Base-by-base conservation (phyloP, 2,329 filamentous ascomycete genomes). In the Epichloe gansuensis region DNA sequence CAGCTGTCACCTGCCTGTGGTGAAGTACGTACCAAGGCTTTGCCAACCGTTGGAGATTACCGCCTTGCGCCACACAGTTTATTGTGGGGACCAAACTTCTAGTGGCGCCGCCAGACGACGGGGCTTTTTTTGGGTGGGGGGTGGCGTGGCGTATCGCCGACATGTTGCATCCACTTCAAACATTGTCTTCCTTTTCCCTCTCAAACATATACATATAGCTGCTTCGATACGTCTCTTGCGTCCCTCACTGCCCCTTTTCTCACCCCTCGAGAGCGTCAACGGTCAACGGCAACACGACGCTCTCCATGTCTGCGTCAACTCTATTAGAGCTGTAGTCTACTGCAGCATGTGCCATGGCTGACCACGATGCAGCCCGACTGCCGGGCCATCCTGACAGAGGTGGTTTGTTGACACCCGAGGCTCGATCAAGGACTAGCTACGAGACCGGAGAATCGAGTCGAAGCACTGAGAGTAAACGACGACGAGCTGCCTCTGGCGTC, bases 381-480 rank as follows among this genome's bases (percentile, higher is more conserved):
- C 49, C 52, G 46, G 55, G 50, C 37, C 47, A 41, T 31, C 43
- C 47, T 47, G 55, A 58, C 25, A n/a, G 39, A 23, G n/a, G 35
- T 25, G 54, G 54, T 17, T 48, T 52, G 9, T 42, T 52, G 43
- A 58, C 56, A 23, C 49, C 55, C 17, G 55, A 58, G 13, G 52
- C 50, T 17, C 52, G 46, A 31, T 46, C 48, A 5, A 51, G 55
- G 28, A 43, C 48, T 28, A 71, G 69, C 59, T 67, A 72, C 59
- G 73, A 75, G 45, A 68, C 67, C 8, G 72, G 70, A 56, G 73
- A 74, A 58, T 70, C 74, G 51, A 77, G 71, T 42, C 49, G 48
- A 45, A 49, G 48, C 37, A 28, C 17, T 11, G 56, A 31, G 2
- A 44, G 41, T 28, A n/a, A 17, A 15, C 41, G 21, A 15, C 41